Evolutionary conservation across 1,284 basidiomycete species (phyloP).

Genomic region (Austroboletus sp.): DNA sequence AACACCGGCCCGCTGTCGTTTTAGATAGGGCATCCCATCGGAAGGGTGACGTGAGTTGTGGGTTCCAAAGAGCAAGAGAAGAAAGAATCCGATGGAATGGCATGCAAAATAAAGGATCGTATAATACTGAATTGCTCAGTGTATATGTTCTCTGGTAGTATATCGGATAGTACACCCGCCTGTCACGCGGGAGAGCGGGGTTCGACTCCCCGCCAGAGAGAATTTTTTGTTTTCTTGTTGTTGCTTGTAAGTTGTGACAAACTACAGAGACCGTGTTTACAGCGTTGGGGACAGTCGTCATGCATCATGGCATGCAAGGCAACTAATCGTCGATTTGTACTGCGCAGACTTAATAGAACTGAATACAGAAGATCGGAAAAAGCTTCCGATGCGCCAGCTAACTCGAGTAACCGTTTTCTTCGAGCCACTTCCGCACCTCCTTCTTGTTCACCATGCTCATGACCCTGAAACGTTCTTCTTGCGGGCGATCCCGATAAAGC

Average conservation of each 20-base stretch:
- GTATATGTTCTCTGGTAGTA: conserved; percentile 33
- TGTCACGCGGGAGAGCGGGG: conserved; percentile 40
- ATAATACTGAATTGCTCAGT: too few species aligned
- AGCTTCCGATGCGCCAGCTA: conserved; percentile 6
- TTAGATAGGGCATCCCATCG: too few species aligned
- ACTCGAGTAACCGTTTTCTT: conserved; percentile 35
- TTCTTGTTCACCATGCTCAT: conserved; percentile 59
- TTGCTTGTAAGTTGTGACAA: too few species aligned
- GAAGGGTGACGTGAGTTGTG: too few species aligned
- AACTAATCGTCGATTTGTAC: neutral
- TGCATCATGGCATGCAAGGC: neutral
- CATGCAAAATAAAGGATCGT: too few species aligned
- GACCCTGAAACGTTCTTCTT: conserved; percentile 35
- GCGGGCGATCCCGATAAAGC: conserved; percentile 54
- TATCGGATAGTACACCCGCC: conserved; percentile 37
- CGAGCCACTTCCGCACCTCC: conserved; percentile 69
- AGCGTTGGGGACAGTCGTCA: too few species aligned
- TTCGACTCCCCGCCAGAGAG: conserved; percentile 43
- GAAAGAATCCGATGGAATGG: too few species aligned
- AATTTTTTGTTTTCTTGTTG: conserved; percentile 12
- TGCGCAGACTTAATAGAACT: conserved; percentile 1
- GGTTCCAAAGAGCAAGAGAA: too few species aligned
- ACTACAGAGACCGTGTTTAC: too few species aligned
- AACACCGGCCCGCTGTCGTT: too few species aligned
- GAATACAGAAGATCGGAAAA: neutral